Conservation (phyloP, 768 basidiomycete genomes). For the Multifurca ochricompacta region DNA sequence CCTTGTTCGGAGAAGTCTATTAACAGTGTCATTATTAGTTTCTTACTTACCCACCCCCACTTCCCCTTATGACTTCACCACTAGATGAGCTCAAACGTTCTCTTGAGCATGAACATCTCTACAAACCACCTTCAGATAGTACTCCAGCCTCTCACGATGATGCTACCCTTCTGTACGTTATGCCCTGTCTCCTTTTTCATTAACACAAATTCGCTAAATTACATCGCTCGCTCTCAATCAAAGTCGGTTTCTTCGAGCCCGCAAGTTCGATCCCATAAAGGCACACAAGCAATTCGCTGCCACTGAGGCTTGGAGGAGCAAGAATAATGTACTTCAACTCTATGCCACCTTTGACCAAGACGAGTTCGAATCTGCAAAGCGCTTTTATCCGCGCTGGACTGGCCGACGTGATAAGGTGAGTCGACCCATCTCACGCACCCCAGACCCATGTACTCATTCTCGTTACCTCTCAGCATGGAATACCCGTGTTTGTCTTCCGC, state of each 20-base stretch:
- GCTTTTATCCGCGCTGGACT: slow-evolving; percentile 77
- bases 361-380: slow-evolving; percentile 52
- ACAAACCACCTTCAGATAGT: slow-evolving; percentile 21
- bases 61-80: not conserved
- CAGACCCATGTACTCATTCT: not conserved
- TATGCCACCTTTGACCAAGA: slow-evolving; percentile 49
- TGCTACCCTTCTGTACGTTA: slow-evolving; percentile 52
- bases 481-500: slow-evolving; percentile 72
- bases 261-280: slow-evolving; percentile 52
- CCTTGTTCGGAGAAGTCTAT: no score
- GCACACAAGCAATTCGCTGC: slow-evolving; percentile 67
- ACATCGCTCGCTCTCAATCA: not conserved
- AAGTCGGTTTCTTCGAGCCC: slow-evolving; percentile 80
- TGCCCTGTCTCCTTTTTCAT: not conserved
- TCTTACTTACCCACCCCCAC: no score
- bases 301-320: slow-evolving; percentile 59
- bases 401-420: slow-evolving; percentile 66
- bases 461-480: slow-evolving; percentile 40
- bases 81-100: slow-evolving; percentile 1
- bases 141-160: slow-evolving; percentile 52
- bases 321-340: slow-evolving; percentile 53
- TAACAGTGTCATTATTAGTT: no score
- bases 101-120: not conserved
- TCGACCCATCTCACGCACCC: not conserved
- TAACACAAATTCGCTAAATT: not conserved